Base-by-base conservation (phyloP, 1,284 basidiomycete species). In the Malassezia psittaci region DNA sequence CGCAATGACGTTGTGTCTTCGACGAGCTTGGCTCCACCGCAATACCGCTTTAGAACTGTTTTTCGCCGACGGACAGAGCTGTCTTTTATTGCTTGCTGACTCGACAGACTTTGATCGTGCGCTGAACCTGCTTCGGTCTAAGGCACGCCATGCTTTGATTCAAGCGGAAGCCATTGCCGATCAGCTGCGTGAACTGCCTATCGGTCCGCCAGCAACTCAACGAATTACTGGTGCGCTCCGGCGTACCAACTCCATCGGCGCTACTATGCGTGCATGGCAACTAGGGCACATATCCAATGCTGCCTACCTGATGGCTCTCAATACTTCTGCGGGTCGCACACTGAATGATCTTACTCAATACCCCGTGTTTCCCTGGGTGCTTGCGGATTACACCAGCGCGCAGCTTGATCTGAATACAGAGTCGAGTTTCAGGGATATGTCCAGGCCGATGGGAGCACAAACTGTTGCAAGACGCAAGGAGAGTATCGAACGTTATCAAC, bases 381-480 rank as follows among this genome's bases (percentile, higher is more conserved):
- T 96, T 40, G 80, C 84, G 54, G 90, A 96, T 67, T 96, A 94
- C 67, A 79, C 80, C 0, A 91, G 89, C 0, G 76, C 81, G 10
- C 79, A 76, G 3, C 78, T 96, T 33, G 85, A 96, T 68, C 75
- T 96, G 12, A 79, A 78, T 2, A 80, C 81, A 12, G 78, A 80
- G 13, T 78, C 80, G 3, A 82, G 82, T 0, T 96, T 83, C 75
- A 81, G 91, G 63, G 85, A 90, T 69, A 78, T 96, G 7, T 82
- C 83, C 1, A 82, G 84, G 57, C 90, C 91, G 0, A 96, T 96
- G 90, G 91, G 91, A 1, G 90, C 89, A 1, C 79, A 94, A 40
- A 88, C 86, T 0, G 78, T 81, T 8, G 81, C 81, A 21, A 81
- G 90, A 9, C 52, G 60, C 34, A 63, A 57, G 33, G 75, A 76